Evolutionary conservation across 345 rosid species (phyloP).

Genomic region (Capsella bursapastoris): DNA sequence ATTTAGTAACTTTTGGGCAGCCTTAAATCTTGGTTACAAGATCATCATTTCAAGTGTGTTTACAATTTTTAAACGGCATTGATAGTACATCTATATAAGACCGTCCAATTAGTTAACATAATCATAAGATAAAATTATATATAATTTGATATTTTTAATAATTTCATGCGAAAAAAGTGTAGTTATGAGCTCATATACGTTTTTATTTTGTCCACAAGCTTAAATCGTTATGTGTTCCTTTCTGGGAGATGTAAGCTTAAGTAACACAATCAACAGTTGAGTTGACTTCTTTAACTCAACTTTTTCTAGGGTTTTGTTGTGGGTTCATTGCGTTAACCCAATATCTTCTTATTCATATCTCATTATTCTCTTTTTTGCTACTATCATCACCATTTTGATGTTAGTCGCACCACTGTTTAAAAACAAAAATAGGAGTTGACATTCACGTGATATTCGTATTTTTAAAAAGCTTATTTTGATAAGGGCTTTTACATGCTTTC

Average conservation of each 20-base stretch:
- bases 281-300: conserved; percentile 32
- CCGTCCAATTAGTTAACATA: background rate
- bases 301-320: conserved; percentile 36
- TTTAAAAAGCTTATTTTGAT: conserved; percentile 18
- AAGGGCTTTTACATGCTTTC: conserved; percentile 30
- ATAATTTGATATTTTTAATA: background rate
- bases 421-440: background rate
- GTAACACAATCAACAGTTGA: conserved; percentile 26
- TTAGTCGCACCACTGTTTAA: conserved; percentile 31
- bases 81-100: background rate
- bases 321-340: conserved; percentile 43
- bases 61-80: background rate
- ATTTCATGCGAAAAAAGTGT: conserved; percentile 25
- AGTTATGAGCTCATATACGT: background rate
- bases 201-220: conserved; percentile 29
- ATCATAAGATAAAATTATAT: background rate
- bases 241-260: conserved; percentile 23
- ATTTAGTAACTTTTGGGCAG: background rate
- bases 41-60: background rate
- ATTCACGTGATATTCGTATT: conserved; percentile 30
- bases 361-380: conserved; percentile 11
- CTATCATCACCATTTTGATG: conserved; percentile 42
- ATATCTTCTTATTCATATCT: conserved; percentile 28
- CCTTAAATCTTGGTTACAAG: conserved; percentile 15
- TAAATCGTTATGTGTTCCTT: conserved; percentile 31